Evolutionary conservation across 768 basidiomycete species (phyloP).

Genomic region (Suillus brevipes): DNA sequence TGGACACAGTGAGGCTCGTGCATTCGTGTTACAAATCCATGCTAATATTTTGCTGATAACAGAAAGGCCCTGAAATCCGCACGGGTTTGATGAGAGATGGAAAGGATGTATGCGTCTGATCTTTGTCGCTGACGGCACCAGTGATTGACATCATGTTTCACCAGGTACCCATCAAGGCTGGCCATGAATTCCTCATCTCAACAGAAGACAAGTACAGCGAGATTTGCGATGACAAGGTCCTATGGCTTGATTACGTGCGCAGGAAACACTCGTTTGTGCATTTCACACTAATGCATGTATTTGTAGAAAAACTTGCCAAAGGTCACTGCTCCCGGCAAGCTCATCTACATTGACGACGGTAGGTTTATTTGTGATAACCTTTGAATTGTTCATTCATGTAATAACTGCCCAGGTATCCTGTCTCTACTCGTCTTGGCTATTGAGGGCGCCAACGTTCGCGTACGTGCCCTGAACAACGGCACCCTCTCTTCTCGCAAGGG

Average conservation of each 20-base stretch:
- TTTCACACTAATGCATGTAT: constrained; percentile 5
- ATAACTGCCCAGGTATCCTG: constrained; percentile 56
- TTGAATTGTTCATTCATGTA: constrained; percentile 8
- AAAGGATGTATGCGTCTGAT: constrained; percentile 66
- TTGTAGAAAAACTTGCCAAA: constrained; percentile 84
- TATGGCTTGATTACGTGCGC: constrained; percentile 94
- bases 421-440: constrained; percentile 91
- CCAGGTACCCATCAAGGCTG: constrained; percentile 81
- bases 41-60: constrained; percentile 6
- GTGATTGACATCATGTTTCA: constrained; percentile 10
- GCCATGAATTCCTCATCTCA: constrained; percentile 91
- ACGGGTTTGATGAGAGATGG: constrained; percentile 90
- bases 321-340: constrained; percentile 95
- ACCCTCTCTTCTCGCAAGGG: constrained; percentile 95
- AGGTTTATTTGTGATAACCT: constrained; percentile 12
- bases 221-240: constrained; percentile 75
- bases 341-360: constrained; percentile 98
- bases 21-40: constrained; percentile 7
- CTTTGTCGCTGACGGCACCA: constrained; percentile 3
- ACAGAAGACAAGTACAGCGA: constrained; percentile 82
- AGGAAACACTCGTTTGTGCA: not conserved
- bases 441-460: constrained; percentile 77
- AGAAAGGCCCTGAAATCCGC: constrained; percentile 99
- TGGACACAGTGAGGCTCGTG: constrained; percentile 77
- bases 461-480: constrained; percentile 89